Base-by-base conservation (phyloP, 257 asterid genomes). In the Solanum chiquidenum region DNA sequence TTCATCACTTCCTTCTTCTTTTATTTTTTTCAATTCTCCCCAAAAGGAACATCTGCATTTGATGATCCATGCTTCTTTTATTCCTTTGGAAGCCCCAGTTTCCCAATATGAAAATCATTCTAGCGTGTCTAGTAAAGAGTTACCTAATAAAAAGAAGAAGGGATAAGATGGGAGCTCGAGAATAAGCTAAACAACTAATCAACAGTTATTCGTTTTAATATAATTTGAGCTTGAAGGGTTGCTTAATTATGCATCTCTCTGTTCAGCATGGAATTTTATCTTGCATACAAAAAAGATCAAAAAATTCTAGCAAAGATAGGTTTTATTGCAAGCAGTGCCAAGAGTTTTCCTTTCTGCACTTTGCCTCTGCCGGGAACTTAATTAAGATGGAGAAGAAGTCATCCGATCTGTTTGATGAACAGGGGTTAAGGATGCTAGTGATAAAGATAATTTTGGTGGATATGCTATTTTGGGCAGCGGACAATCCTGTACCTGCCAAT, bases 401-500 rank as follows among this genome's bases (percentile, higher is more conserved):
- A 44, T 49, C 60, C 60, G 7, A 49, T 49, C 21, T 75, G 55
- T 7, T 75, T 23, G 58, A 18, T 7, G 25, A 55, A 55, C 20
- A 92, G 92, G 95, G 40, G 86, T 44, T 34, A 94, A 91, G 85
- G 95, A 93, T 91, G 93, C 94, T 14, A 94, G 94, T 86, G 93
- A 94, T 87, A 92, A 92, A 92, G 89, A 92, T 84, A 83, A 90
- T 92, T 46, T 74, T 92, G 87, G 94, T 92, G 66, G 94, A 93
- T 66, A 92, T 94, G 95, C 88, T 92, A 77, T 88, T 92, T 86
- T 93, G 95, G 93, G 94, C 96, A 14, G 93, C 92, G 6, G 95
- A 93, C 91, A 92, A 92, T 91, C 94, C 95, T 44, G 93, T 95
- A 38, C 95, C 94, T 27, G 95, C 94, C 20, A 92, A 93, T 91